These are phyloP conservation scores for Plectosphaerella cucumerina DNA, from an alignment of 2,329 filamentous ascomycete genomes.

Conservation along the genomic window DNA sequence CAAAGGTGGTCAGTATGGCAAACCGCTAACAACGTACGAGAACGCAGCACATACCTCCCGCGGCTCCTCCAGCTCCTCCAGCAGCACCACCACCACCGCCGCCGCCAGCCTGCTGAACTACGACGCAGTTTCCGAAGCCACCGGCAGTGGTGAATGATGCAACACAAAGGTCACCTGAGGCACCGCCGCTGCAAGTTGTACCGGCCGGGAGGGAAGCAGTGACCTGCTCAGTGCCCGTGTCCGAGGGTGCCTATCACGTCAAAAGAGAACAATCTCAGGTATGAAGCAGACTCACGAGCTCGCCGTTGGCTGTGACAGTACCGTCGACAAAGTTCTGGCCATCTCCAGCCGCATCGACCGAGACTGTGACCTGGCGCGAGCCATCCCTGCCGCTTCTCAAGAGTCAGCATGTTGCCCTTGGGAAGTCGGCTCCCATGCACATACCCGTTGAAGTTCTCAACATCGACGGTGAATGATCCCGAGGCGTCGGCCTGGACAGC, in stretches of 20 bases:
- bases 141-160: conserved; percentile 10
- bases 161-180: conserved; percentile 9
- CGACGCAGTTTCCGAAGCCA: conserved; percentile 12
- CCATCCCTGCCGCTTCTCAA: conserved; percentile 8
- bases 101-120: conserved; percentile 8
- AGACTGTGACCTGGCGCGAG: conserved; percentile 10
- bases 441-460: conserved; percentile 13
- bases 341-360: conserved; percentile 8
- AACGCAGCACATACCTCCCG: too few relatives aligned
- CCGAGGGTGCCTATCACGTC: conserved; percentile 3
- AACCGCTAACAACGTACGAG: not conserved
- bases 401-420: not conserved
- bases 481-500: conserved; percentile 10
- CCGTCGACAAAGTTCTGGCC: conserved; percentile 9
- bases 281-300: conserved; percentile 5
- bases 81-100: not conserved
- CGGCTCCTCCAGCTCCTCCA: not conserved
- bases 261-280: not conserved
- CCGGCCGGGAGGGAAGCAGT: conserved; percentile 4
- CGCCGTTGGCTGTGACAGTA: conserved; percentile 4
- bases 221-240: conserved; percentile 7
- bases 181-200: conserved; percentile 9
- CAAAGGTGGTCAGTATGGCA: not conserved
- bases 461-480: conserved; percentile 8
- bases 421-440: not conserved